These are phyloP conservation scores for Amanita rubescens DNA, from an alignment of 768 basidiomycete species.

Conservation along the genomic window DNA sequence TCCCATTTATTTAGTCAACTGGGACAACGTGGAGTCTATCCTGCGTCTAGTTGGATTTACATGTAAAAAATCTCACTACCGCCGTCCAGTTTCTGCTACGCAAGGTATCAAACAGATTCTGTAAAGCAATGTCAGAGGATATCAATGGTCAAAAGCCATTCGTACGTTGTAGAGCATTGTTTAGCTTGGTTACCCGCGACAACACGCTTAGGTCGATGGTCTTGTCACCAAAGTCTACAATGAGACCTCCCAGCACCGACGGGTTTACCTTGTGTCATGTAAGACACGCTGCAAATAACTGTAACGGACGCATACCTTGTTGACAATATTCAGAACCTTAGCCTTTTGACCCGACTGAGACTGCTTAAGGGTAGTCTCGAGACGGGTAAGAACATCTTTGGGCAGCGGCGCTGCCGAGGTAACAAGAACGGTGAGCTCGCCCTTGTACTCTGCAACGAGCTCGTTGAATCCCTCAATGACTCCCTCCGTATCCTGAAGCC, in stretches of 20 bases:
- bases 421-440: conserved; percentile 88
- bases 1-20: neutral
- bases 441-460: conserved; percentile 82
- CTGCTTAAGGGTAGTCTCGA: conserved; percentile 83
- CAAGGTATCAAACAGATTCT: conserved; percentile 33
- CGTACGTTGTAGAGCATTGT: conserved; percentile 79
- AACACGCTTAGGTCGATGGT: conserved; percentile 94
- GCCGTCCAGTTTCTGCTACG: neutral
- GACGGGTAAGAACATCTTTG: conserved; percentile 63
- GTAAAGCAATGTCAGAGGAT: neutral
- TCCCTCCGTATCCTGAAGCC: conserved; percentile 74
- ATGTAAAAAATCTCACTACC: neutral
- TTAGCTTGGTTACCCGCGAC: conserved; percentile 91
- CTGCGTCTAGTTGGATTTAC: conserved; percentile 1
- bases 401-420: conserved; percentile 81
- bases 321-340: conserved; percentile 82
- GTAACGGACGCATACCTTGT: conserved; percentile 58
- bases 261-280: conserved; percentile 69
- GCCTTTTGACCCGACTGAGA: conserved; percentile 81
- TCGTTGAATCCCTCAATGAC: conserved; percentile 91
- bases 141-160: conserved; percentile 6
- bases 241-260: conserved; percentile 81
- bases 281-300: neutral
- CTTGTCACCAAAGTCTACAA: conserved; percentile 98
- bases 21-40: neutral